Conservation (phyloP, 345 rosid species). For the Iberis pinnata region DNA sequence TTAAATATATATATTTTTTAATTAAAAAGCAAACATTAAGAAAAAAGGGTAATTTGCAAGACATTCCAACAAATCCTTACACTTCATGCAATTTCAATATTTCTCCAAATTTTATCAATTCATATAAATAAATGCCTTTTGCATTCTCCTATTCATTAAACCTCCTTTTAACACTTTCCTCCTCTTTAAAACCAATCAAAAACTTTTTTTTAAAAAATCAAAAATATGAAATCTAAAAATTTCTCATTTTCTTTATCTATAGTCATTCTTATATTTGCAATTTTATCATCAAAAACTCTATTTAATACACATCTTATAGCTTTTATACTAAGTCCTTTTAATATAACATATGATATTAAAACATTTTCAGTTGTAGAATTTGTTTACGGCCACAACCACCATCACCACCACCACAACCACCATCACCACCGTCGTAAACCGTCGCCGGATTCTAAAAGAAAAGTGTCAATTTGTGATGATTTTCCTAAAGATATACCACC, state of each 20-base stretch:
- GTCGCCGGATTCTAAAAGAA: constrained; percentile 23
- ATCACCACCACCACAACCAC: constrained; percentile 17
- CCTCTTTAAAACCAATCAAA: too few relatives aligned
- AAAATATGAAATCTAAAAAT: constrained; percentile 31
- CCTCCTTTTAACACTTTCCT: constrained; percentile 11
- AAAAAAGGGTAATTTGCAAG: constrained; percentile 79
- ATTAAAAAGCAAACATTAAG: constrained; percentile 20
- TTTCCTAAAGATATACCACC: constrained; percentile 62
- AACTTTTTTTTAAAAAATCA: too few relatives aligned
- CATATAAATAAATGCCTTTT: constrained; percentile 14
- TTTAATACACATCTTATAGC: constrained; percentile 11
- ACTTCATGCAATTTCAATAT: constrained; percentile 62
- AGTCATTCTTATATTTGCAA: constrained; percentile 36
- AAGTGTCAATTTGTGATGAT: constrained; percentile 52
- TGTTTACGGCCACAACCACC: background rate
- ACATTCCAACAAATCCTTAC: constrained; percentile 62
- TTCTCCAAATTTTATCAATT: background rate
- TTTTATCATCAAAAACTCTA: constrained; percentile 34
- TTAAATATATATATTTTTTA: constrained; percentile 3
- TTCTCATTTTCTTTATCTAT: constrained; percentile 30
- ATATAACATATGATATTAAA: constrained; percentile 1
- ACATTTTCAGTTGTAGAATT: constrained; percentile 14
- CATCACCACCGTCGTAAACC: constrained; percentile 28
- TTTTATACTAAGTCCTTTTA: constrained; percentile 9
- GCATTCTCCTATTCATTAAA: constrained; percentile 21